phyloP scores from a whole-genome alignment of 108 stramenopile genomes.

The Fragilariopsis cylindrus region DNA sequence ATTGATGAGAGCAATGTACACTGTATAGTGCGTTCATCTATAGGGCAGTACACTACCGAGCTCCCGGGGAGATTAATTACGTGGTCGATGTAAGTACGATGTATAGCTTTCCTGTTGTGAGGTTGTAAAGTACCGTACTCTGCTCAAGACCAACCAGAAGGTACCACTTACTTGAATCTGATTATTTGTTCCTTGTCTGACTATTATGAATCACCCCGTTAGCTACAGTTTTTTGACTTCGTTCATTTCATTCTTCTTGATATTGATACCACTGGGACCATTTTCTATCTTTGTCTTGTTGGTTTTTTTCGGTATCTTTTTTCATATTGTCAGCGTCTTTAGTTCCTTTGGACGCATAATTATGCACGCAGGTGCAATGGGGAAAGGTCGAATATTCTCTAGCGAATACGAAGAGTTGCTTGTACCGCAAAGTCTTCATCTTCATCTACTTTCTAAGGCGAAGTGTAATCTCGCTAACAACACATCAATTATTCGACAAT shows the following conservation, averaged over 20 bases:
- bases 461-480: constrained; percentile 38
- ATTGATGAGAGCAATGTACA: constrained; percentile 57
- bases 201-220: background rate
- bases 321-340: constrained; percentile 54
- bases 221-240: constrained; percentile 63
- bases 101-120: no score
- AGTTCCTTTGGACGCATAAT: constrained; percentile 62
- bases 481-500: constrained; percentile 45
- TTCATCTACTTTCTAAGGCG: constrained; percentile 42
- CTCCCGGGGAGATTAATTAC: constrained; percentile 63
- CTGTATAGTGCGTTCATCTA: constrained; percentile 53
- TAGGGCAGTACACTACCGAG: constrained; percentile 64
- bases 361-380: constrained; percentile 70
- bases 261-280: constrained; percentile 38
- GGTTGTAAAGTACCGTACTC: no score
- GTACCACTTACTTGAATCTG: no score
- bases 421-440: constrained; percentile 43
- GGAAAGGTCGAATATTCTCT: constrained; percentile 48
- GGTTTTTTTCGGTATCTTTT: constrained; percentile 30
- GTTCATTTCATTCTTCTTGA: constrained; percentile 54
- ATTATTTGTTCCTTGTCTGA: no score
- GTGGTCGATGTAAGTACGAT: background rate
- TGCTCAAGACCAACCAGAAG: no score
- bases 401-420: constrained; percentile 40
- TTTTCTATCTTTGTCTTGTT: constrained; percentile 31